A percentile compares a stretch with the other conserved stretches of the same genome.
Conservation (phyloP, 805 yeast species). For the Metschnikowia henanensis region DNA sequence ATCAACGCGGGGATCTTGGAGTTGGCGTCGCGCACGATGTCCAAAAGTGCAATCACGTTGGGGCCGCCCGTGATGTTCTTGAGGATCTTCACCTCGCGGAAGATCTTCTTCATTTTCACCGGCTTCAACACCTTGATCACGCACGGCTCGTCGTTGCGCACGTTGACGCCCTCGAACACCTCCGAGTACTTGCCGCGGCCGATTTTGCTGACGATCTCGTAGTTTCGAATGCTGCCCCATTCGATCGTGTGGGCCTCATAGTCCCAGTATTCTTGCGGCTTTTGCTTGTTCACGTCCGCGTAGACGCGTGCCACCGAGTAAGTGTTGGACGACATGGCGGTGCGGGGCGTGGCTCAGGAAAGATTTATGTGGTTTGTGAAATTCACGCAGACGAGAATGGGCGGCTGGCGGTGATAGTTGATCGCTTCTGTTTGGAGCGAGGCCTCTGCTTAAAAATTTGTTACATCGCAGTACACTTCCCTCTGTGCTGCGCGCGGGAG, state of each 20-base stretch:
- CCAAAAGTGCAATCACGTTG: conserved; percentile 73
- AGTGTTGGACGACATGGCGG: conserved; percentile 18
- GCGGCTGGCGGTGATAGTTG: too few species aligned
- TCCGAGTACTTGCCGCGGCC: conserved; percentile 97
- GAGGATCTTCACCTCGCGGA: conserved; percentile 83
- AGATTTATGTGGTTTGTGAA: too few species aligned
- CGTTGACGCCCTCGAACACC: conserved; percentile 82
- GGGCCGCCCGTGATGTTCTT: conserved; percentile 86
- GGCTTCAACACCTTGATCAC: conserved; percentile 92
- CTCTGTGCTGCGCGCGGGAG: conserved; percentile 9
- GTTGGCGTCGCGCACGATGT: conserved; percentile 78
- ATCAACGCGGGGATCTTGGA: conserved; percentile 84
- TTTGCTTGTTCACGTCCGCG: conserved; percentile 66
- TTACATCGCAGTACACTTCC: conserved; percentile 14
- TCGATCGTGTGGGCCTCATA: conserved; percentile 59
- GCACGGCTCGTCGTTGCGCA: conserved; percentile 59
- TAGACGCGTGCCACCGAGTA: conserved; percentile 54
- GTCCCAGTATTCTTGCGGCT: conserved; percentile 82
- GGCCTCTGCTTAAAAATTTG: conserved; percentile 6
- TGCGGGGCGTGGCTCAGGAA: too few species aligned
- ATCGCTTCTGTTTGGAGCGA: not conserved
- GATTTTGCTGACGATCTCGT: conserved; percentile 79
- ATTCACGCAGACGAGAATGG: too few species aligned
- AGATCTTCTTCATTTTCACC: conserved; percentile 87
- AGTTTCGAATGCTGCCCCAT: conserved; percentile 47